Percentiles rank a stretch among this genome's conserved stretches.
Evolutionary conservation across 164 flowering plant species (phyloP).

Genomic region (Tetracentron sinense): DNA sequence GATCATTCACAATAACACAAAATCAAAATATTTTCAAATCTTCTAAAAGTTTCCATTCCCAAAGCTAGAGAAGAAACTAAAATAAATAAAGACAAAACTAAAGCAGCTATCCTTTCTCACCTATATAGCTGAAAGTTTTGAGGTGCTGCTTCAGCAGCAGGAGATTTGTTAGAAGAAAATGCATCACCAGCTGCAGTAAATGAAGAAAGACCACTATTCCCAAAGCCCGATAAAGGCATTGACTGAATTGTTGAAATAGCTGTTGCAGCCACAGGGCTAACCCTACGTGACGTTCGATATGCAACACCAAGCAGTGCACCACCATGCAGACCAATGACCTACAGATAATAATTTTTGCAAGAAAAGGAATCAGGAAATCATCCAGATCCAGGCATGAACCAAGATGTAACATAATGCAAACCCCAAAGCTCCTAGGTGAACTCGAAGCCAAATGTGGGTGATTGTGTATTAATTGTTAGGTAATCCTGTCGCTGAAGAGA

Average conservation of each 20-base stretch:
- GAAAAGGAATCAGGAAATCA: not conserved
- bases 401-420: not conserved
- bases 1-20: not conserved
- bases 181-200: slow-evolving; percentile 71
- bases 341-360: slow-evolving; percentile 11
- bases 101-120: slow-evolving; percentile 25
- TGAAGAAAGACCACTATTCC: slow-evolving; percentile 62
- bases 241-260: slow-evolving; percentile 90
- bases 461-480: too few relatives aligned
- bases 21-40: not conserved
- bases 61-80: not conserved
- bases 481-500: too few relatives aligned
- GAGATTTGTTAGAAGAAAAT: slow-evolving; percentile 51
- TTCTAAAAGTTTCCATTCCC: not conserved
- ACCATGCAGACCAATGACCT: slow-evolving; percentile 94
- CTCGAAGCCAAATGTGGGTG: too few relatives aligned
- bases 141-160: slow-evolving; percentile 63
- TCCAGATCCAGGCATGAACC: not conserved
- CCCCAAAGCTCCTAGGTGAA: not conserved
- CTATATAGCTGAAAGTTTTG: slow-evolving; percentile 93
- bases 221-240: slow-evolving; percentile 91
- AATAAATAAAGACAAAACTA: not conserved
- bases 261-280: slow-evolving; percentile 79
- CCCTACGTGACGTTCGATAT: slow-evolving; percentile 87
- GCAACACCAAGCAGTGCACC: slow-evolving; percentile 96